A percentile compares a stretch with the other conserved stretches of the same genome.
These are phyloP conservation scores for Rubia tinctorum DNA, from an alignment of 305 asterid species.

Conservation along the genomic window DNA sequence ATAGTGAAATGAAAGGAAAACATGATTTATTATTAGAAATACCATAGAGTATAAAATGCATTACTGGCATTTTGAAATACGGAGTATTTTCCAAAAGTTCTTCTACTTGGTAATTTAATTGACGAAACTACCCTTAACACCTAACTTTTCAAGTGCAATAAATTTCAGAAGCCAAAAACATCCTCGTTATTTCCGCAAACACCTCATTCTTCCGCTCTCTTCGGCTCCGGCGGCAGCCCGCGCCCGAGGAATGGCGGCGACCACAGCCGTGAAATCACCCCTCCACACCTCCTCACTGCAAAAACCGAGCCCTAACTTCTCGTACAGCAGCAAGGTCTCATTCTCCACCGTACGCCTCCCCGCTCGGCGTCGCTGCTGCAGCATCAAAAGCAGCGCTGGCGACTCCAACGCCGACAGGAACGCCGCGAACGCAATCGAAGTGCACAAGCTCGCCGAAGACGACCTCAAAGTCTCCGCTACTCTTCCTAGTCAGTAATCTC, in stretches of 20 bases:
- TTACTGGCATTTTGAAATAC: too few relatives aligned
- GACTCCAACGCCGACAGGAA: conserved; percentile 16
- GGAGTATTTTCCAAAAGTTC: too few relatives aligned
- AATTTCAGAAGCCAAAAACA: not conserved
- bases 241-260: conserved; percentile 34
- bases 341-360: conserved; percentile 21
- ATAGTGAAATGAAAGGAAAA: too few relatives aligned
- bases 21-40: too few relatives aligned
- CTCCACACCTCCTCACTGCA: conserved; percentile 22
- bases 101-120: not conserved
- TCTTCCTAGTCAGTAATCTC: conserved; percentile 49
- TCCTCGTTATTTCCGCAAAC: not conserved
- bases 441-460: conserved; percentile 52
- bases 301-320: conserved; percentile 12
- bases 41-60: too few relatives aligned
- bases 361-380: conserved; percentile 33
- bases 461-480: conserved; percentile 48
- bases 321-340: conserved; percentile 21
- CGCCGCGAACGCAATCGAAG: conserved; percentile 40
- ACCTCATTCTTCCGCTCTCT: conserved; percentile 1
- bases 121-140: conserved; percentile 6
- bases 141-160: not conserved
- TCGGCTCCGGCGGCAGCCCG: not conserved
- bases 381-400: conserved; percentile 20
- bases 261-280: conserved; percentile 41